A percentile compares a stretch with the other conserved stretches of the same genome.
Conservation (phyloP, 2,329 filamentous ascomycete species). For the Penicillium italicum region DNA sequence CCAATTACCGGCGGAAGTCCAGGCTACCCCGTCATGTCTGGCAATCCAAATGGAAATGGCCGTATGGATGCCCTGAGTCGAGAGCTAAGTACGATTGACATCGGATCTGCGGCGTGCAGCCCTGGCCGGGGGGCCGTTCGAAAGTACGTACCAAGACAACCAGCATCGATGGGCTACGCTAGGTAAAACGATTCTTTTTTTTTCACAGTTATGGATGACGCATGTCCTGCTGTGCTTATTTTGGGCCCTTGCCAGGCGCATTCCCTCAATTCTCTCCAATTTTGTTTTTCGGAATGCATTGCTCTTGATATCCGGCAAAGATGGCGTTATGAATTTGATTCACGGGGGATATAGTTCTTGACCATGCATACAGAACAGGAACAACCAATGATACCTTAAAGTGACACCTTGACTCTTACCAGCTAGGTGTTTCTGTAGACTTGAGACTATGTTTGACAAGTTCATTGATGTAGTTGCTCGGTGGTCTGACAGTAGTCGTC, state of each 20-base stretch:
- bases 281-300: slow-evolving; percentile 5
- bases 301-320: slow-evolving; percentile 6
- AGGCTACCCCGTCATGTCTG: slow-evolving; percentile 28
- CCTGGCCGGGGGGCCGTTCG: slow-evolving; percentile 27
- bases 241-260: slow-evolving; percentile 2
- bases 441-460: background rate
- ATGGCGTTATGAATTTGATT: slow-evolving; percentile 3
- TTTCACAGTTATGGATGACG: slow-evolving; percentile 11
- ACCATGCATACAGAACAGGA: background rate
- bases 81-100: slow-evolving; percentile 54
- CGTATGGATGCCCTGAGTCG: slow-evolving; percentile 52
- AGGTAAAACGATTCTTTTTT: slow-evolving; percentile 18
- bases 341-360: background rate
- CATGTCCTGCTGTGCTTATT: slow-evolving; percentile 17
- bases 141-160: slow-evolving; percentile 30
- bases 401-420: background rate
- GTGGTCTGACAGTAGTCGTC: background rate
- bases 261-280: slow-evolving; percentile 1
- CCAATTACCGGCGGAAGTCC: slow-evolving; percentile 35
- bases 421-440: background rate
- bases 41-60: slow-evolving; percentile 23
- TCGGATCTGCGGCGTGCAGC: slow-evolving; percentile 39
- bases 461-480: background rate
- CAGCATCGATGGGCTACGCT: slow-evolving; percentile 30
- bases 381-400: slow-evolving; percentile 4